Evolutionary conservation across 2,329 filamentous ascomycete genomes (phyloP), one percentile per base, ranked within the genome.

Genomic region (Lasiodiplodia hormozganensis): DNA sequence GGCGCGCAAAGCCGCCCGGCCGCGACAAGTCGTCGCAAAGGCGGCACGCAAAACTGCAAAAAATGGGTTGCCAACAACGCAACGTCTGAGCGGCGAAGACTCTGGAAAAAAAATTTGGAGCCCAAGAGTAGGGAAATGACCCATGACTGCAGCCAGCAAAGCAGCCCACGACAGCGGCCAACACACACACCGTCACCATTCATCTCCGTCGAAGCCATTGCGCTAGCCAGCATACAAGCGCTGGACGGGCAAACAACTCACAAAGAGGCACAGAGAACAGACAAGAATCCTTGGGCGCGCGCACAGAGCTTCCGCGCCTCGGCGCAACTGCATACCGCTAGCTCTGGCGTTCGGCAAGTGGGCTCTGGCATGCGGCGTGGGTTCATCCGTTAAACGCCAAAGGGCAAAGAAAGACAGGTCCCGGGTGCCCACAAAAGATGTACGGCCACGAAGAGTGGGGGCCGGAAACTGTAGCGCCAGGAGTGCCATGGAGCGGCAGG

Each of bases 191-290:
- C 25, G 34, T 34, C 54, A 11, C 54, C 51, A 53, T 53, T 23
- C 54, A 57, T 57, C 54, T 34, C 58, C 25, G 31, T 28, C 36
- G n/a, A 43, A 23, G 11, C 7, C 54, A 25, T 57, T n/a, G 18
- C 58, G 40, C 58, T 18, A 62, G 58, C 40, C 58, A 62, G 58
- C 58, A 40, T 40, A 25, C 18, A 31, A 28, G 25, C 58, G 40
- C 58, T 34, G 21, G 14, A 31, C 25, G 43, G 58, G 58, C 43
- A 62, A 34, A 62, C 58, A 62, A 12, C 43, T 21, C 43, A 47
- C 43, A 18, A 47, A n/a, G 43, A n/a, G n/a, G n/a, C 8, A 47
- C 18, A n/a, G 2, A 47, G 43, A 23, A 21, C 40, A 12, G n/a
- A 43, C 2, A 36, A 38, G 49, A 12, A 21, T 34, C 25, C n/a